Base-by-base conservation (phyloP, 192 early-diverging fungal genomes). In the Gonapodya sp. region DNA sequence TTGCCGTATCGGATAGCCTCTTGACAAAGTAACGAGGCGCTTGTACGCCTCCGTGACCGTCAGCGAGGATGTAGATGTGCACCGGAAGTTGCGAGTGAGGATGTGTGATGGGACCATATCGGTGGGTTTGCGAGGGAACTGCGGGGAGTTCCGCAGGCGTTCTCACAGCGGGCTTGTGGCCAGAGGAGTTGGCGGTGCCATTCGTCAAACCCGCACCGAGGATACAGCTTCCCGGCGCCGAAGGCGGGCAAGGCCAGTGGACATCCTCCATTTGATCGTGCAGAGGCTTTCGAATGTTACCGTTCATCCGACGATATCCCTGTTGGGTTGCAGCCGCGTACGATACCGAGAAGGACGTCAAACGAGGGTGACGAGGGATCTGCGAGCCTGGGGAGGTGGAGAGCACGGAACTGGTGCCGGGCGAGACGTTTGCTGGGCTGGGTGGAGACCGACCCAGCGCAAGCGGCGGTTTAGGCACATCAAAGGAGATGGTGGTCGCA, bases 31-130 rank as follows among this genome's bases (percentile, higher is more conserved):
- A 91, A 2, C 77, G 78, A 1, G 87, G 80, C 31, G 89, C 89
- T 73, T 85, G 82, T 24, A 84, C 83, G 18, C 90, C 90, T 34
- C 89, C 90, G 79, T 91, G 90, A 1, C 90, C 90, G 81, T 91
- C 90, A 16, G 90, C 90, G 30, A 91, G 81, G 18, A 91, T 73
- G 80, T 88, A 88, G 1, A 91, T 24, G 24, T 64, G 73, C 30
- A 81, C 64, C 18, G 80, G 80, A 35, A 81, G 64, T 18, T 73
- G 32, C 73, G 73, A 79, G 2, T 79, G 32, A 0, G 80, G 80
- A 64, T 81, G 80, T n/a, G 30, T 31, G 33, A 79, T 64, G 24
- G 46, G 46, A 24, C 46, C 46, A 64, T 64, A 64, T 16, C 46
- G 46, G 46, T 64, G 46, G 8, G 46, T 64, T 24, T 24, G 46